Evolutionary conservation across 352 stramenopile genomes (phyloP), one percentile per base, ranked within the genome.

Genomic region (Pythium monospermum): DNA sequence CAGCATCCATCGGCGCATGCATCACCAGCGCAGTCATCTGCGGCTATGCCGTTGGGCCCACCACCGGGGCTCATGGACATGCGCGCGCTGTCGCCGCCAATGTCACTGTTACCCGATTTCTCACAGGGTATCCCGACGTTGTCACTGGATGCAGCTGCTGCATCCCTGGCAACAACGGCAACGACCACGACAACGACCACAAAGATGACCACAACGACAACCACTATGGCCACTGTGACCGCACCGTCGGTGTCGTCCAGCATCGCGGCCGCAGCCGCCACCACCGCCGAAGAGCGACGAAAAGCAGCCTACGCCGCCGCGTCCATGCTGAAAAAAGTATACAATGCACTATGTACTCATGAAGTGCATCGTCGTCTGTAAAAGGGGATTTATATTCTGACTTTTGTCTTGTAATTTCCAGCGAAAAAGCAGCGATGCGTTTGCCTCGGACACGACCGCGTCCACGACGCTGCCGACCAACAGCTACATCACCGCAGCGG

Each of bases 51-150:
- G 22, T 48, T 89, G 31, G 75, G 65, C 16, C 78, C 78, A 5
- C 78, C 78, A 7, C 71, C 75, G 0, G 75, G 66, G 1, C 65
- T 89, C 23, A 83, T 89, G 69, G 57, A 47, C 36, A 73, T 87
- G 73, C 78, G 75, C 28, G 75, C 75, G 23, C 60, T 89, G n/a
- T 89, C 78, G 0, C 78, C 78, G 40, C 78, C 78, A 4, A 85
- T 80, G 49, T 87, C 75, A 35, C 38, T 89, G 5, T 42, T 89
- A 30, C 71, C 78, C 3, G 78, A 89, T 27, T 69, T 89, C 27
- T 70, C 67, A 27, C 65, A 82, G 19, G 51, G 68, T 8, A 58
- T 69, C 47, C 51, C 73, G 3, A 47, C 70, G 18, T 51, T 85
- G 13, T 71, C 73, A 37, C 53, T 88, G 8, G 49, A 52, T 4